phyloP scores from a whole-genome alignment of 192 early-diverging fungal genomes.

The Gamsiella multidivaricata region DNA sequence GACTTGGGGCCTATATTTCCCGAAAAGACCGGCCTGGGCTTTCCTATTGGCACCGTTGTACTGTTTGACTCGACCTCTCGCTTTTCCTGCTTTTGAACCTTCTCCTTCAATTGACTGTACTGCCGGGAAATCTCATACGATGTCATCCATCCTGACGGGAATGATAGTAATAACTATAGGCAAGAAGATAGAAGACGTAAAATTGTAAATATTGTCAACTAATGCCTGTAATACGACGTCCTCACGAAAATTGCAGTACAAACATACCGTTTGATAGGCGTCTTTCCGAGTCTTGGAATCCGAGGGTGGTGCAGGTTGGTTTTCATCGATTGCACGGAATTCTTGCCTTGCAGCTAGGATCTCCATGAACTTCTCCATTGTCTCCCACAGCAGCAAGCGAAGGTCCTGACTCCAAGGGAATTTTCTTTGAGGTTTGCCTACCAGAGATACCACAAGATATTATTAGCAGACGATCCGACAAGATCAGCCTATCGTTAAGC shows the following conservation, averaged over 20 bases:
- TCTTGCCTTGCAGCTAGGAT: constrained; percentile 32
- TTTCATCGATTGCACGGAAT: constrained; percentile 19
- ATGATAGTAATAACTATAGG: constrained; percentile 55
- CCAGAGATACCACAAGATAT: too few relatives aligned
- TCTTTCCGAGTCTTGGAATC: constrained; percentile 59
- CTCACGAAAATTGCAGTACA: too few relatives aligned
- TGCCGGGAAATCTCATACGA: constrained; percentile 66
- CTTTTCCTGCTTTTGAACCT: constrained; percentile 51
- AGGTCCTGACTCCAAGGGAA: constrained; percentile 52
- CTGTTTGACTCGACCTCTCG: constrained; percentile 3
- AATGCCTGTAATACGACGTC: too few relatives aligned
- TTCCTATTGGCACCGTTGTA: background rate
- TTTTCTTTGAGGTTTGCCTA: constrained; percentile 20
- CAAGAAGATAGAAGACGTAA: too few relatives aligned
- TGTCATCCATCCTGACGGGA: constrained; percentile 65
- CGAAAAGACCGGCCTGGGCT: background rate
- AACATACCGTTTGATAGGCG: constrained; percentile 61
- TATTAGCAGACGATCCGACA: background rate
- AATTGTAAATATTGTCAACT: background rate
- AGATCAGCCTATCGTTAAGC: too few relatives aligned
- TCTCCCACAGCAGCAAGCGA: constrained; percentile 41
- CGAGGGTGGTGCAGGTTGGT: constrained; percentile 18
- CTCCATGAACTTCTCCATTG: constrained; percentile 53
- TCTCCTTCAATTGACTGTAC: constrained; percentile 61
- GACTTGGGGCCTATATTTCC: background rate